Conservation (phyloP, 1,139 yeast species). For the Geotrichum histeridarum region DNA sequence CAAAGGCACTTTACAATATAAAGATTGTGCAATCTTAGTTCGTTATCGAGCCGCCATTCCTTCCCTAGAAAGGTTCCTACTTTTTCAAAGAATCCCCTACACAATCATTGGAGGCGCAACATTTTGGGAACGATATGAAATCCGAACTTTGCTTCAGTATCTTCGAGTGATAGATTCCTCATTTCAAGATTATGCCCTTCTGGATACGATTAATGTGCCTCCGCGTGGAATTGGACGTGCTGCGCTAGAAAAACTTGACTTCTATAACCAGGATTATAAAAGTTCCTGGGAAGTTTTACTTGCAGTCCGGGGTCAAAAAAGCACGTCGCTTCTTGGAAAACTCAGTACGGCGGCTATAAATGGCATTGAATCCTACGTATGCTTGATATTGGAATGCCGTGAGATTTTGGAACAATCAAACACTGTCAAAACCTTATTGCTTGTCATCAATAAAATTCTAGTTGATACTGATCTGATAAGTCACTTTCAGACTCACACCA, state of each 20-base stretch:
- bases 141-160: conserved; percentile 48
- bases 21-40: conserved; percentile 67
- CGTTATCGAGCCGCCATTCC: conserved; percentile 57
- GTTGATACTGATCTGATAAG: background rate
- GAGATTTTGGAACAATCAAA: background rate
- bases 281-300: background rate
- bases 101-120: conserved; percentile 35
- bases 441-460: conserved; percentile 4
- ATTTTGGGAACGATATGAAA: conserved; percentile 17
- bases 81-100: conserved; percentile 56
- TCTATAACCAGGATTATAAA: background rate
- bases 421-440: background rate
- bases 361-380: conserved; percentile 21
- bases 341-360: conserved; percentile 15
- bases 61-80: conserved; percentile 57
- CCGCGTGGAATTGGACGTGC: conserved; percentile 68
- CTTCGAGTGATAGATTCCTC: conserved; percentile 54
- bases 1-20: conserved; percentile 38
- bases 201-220: conserved; percentile 56
- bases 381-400: conserved; percentile 10
- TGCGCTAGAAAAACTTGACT: conserved; percentile 37
- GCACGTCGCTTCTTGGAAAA: conserved; percentile 3
- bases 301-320: background rate
- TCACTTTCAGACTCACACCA: background rate
- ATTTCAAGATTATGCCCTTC: conserved; percentile 53